Evolutionary conservation across 2,329 filamentous ascomycete genomes (phyloP), one percentile per base, ranked within the genome.

Genomic region (Hypocrella siamensis): DNA sequence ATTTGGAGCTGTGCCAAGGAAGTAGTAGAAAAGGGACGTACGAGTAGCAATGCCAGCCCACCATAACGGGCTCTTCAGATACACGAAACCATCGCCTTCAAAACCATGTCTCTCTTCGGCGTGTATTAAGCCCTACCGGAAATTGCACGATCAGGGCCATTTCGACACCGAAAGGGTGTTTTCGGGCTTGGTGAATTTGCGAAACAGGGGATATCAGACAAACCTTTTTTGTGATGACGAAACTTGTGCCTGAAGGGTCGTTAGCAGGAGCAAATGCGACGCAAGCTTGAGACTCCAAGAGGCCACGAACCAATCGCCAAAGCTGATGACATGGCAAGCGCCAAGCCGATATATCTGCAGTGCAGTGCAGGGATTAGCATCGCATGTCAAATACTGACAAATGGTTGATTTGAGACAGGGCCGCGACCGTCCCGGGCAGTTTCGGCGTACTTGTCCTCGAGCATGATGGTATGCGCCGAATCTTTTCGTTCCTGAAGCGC

Each of bases 181-280:
- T n/a, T n/a, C n/a, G n/a, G n/a, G n/a, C n/a, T n/a, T n/a, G n/a
- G n/a, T n/a, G n/a, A n/a, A n/a, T n/a, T n/a, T n/a, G n/a, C n/a
- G n/a, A n/a, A n/a, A n/a, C n/a, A 26, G 5, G 11, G 24, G 4
- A 11, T 6, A 18, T 4, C 17, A 33, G 19, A 15, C 25, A 43
- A 48, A 90, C 82, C 71, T 94, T 96, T 63, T 98, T 98, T 30
- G 92, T 98, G 48, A 98, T 94, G 44, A 98, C 88, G 57, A 98
- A 98, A 69, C 86, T 93, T 31, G 83, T 85, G 50, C 85, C 84
- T 90, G 45, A n/a, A n/a, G n/a, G n/a, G n/a, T n/a, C n/a, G n/a
- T n/a, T n/a, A n/a, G n/a, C n/a, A n/a, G n/a, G n/a, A n/a, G n/a
- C n/a, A n/a, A n/a, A n/a, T n/a, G n/a, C n/a, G n/a, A n/a, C n/a